Base-by-base conservation (phyloP, 805 yeast species). In the Metschnikowia shivogae region DNA sequence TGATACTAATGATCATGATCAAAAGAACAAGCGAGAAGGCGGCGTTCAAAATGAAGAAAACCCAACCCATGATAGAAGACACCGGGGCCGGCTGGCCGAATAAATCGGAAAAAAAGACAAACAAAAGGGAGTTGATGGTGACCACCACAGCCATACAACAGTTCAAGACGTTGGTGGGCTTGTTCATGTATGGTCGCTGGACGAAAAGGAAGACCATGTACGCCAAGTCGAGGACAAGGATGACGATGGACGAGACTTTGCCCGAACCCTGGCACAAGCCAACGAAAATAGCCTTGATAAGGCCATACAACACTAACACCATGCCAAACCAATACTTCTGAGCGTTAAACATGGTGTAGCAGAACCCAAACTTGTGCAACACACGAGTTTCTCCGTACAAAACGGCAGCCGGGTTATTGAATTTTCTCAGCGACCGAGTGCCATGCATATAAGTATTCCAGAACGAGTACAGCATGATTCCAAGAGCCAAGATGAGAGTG, bases 301-400 rank as follows among this genome's bases (percentile, higher is more conserved):
- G 74, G 43, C 76, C 73, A 64, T 87, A 86, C 3, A 62, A 61
- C 34, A 89, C 57, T 40, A 84, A 62, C 2, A 86, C 82, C 13
- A 74, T 67, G 47, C 92, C 87, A 76, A 90, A 90, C 87, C 89
- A 90, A 67, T 86, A 89, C 58, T 75, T 81, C 22, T 72, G 72
- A 17, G 96, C 95, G 51, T 79, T 78, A 65, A 84, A 89, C 89
- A 88, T 89, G 12, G 95, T 86, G 67, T 89, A 90, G 58, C 89
- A 79, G 66, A 84, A 90, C 0, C 97, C 97, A 60, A 84, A 89
- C 60, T 84, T 84, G 69, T 82, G 78, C 60, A 89, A 75, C 29
- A 88, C 74, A 26, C 69, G 67, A 37, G 81, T 73, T 58, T 90
- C 86, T 47, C 96, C 95, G 58, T 89, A 90, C 44, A 90, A 70